These are phyloP conservation scores for Xylaria cubensis DNA, from an alignment of 495 filamentous ascomycete genomes.

Conservation along the genomic window DNA sequence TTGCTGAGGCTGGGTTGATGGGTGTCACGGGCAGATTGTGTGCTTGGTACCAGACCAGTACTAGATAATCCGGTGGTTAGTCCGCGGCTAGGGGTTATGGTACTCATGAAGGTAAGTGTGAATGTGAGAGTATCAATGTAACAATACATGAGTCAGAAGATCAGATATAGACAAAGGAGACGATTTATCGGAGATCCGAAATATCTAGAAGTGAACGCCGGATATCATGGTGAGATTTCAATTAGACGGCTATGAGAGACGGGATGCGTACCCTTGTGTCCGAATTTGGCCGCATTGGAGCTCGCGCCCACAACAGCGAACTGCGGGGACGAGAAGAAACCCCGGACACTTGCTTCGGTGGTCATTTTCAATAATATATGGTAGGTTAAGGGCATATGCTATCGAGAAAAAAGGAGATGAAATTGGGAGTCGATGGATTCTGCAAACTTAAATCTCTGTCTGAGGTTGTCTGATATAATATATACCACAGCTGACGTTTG, in stretches of 20 bases:
- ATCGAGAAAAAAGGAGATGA: too few relatives aligned
- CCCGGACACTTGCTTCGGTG: slow-evolving; percentile 67
- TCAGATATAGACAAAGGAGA: slow-evolving; percentile 1
- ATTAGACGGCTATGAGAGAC: neutral
- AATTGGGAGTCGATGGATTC: neutral
- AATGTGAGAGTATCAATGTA: neutral
- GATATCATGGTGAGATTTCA: neutral
- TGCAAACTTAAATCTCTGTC: slow-evolving; percentile 1
- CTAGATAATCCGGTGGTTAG: slow-evolving; percentile 48
- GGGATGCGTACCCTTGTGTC: slow-evolving; percentile 75
- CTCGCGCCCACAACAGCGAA: slow-evolving; percentile 94
- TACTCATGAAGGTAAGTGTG: neutral
- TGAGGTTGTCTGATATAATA: neutral
- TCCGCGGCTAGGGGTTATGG: neutral
- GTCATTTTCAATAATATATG: slow-evolving; percentile 42
- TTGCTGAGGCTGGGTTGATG: slow-evolving; percentile 74
- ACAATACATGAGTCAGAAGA: neutral
- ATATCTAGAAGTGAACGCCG: neutral
- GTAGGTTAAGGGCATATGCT: neutral
- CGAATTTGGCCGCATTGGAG: slow-evolving; percentile 82
- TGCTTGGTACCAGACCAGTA: slow-evolving; percentile 86
- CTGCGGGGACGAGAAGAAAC: slow-evolving; percentile 81
- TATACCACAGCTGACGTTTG: neutral
- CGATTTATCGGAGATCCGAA: slow-evolving; percentile 19
- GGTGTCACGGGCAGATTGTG: slow-evolving; percentile 80